A percentile compares a stretch with the other conserved stretches of the same genome.
Conservation (phyloP, 345 rosid genomes). For the Gossypium stocksii region DNA sequence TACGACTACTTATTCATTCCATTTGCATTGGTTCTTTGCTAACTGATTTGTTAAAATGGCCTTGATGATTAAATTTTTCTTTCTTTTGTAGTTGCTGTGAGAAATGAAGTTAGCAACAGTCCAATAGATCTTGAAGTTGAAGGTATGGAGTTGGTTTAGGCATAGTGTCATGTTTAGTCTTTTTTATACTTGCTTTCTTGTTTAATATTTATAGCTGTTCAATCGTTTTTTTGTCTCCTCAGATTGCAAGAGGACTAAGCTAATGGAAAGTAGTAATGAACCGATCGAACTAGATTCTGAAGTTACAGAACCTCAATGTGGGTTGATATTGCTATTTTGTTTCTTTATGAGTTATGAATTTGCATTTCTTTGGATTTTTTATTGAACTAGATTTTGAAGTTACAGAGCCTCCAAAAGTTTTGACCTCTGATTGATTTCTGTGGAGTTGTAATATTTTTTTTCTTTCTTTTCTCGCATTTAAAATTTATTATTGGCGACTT, state of each 20-base stretch:
- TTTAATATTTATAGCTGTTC: background rate
- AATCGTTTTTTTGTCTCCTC: background rate
- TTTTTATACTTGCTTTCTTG: constrained; percentile 11
- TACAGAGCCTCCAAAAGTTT: background rate
- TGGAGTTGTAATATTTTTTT: background rate
- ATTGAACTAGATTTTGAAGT: too few relatives aligned
- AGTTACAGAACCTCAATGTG: constrained; percentile 13
- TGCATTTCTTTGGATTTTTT: background rate
- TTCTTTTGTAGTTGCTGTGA: constrained; percentile 18
- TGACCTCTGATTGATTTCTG: background rate
- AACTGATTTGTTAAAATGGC: background rate
- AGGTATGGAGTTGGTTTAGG: constrained; percentile 1
- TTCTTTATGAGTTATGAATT: background rate
- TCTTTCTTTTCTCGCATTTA: background rate
- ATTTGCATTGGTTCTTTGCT: background rate
- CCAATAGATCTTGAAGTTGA: constrained; percentile 20
- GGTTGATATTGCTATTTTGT: background rate
- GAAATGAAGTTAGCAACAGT: constrained; percentile 11
- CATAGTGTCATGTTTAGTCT: background rate
- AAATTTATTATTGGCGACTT: background rate
- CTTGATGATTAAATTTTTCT: background rate
- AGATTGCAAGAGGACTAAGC: constrained; percentile 1
- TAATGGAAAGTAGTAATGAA: constrained; percentile 3
- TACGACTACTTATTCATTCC: background rate
- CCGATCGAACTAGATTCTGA: constrained; percentile 19